A percentile compares a stretch with the other conserved stretches of the same genome.
Conservation (phyloP, 73 alveolate genomes). For the Effrenium voratum region DNA sequence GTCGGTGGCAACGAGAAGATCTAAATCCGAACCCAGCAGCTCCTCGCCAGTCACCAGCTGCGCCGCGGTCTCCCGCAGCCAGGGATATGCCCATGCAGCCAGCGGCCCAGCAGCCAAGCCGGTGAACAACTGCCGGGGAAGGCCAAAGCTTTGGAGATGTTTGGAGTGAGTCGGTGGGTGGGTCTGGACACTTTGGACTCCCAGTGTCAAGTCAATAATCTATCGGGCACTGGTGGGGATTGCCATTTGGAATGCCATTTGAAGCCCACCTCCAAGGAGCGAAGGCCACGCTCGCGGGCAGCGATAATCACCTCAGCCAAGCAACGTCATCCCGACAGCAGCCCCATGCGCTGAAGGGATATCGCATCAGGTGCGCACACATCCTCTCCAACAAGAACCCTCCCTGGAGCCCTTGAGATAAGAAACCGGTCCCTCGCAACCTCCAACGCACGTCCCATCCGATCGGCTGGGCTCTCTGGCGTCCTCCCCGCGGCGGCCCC, state of each 20-base stretch:
- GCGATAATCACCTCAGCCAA: constrained; percentile 44
- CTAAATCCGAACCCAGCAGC: not conserved
- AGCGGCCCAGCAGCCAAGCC: constrained; percentile 71
- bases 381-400: too few relatives aligned
- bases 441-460: too few relatives aligned
- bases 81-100: constrained; percentile 50
- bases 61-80: constrained; percentile 40
- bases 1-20: too few relatives aligned
- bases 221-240: not conserved
- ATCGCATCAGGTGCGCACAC: too few relatives aligned
- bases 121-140: constrained; percentile 6
- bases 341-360: too few relatives aligned
- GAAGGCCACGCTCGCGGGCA: constrained; percentile 64
- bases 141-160: not conserved
- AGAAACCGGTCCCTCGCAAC: too few relatives aligned
- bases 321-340: too few relatives aligned
- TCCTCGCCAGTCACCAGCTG: constrained; percentile 55
- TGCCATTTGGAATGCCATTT: not conserved
- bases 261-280: constrained; percentile 35
- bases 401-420: too few relatives aligned
- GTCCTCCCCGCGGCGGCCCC: constrained; percentile 45
- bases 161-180: not conserved
- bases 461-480: too few relatives aligned
- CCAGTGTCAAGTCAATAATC: not conserved
- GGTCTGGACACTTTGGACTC: not conserved